phyloP scores from a whole-genome alignment of 495 filamentous ascomycete genomes.

The Lophiostoma macrostomum region DNA sequence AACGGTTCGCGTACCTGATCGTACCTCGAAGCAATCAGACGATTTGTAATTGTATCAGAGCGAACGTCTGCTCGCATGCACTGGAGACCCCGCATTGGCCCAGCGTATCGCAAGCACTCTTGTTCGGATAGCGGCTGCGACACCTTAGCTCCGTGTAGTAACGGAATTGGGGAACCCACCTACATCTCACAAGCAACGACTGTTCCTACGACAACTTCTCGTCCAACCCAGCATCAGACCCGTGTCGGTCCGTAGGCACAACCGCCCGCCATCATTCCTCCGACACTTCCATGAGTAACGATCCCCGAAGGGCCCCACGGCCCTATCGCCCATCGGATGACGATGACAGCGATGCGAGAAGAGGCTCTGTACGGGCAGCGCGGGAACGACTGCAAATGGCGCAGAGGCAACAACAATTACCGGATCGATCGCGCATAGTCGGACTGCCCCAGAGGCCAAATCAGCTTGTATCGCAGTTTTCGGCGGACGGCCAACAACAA shows the following conservation, averaged over 20 bases:
- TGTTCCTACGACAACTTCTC: background rate
- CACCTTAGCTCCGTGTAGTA: too few species aligned
- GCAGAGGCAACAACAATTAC: conserved; percentile 9
- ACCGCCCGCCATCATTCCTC: conserved; percentile 18
- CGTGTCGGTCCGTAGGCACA: conserved; percentile 33
- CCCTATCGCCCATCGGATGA: conserved; percentile 16
- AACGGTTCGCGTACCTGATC: background rate
- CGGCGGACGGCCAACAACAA: conserved; percentile 14
- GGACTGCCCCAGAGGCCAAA: conserved; percentile 29
- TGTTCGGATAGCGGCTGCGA: background rate
- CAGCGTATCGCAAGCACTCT: background rate
- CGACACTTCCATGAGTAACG: conserved; percentile 29
- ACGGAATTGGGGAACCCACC: too few species aligned
- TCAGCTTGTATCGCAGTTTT: conserved; percentile 31
- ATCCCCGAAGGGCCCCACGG: conserved; percentile 22
- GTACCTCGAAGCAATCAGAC: background rate
- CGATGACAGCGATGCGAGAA: conserved; percentile 17
- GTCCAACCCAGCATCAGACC: conserved; percentile 3
- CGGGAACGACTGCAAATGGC: conserved; percentile 27
- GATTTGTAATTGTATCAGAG: conserved; percentile 20
- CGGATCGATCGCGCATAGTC: conserved; percentile 21
- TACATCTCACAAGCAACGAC: conserved; percentile 3
- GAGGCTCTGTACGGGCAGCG: conserved; percentile 33
- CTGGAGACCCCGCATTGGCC: background rate
- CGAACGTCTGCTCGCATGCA: background rate